Evolutionary conservation across 2,329 filamentous ascomycete species (phyloP).

Genomic region (Tympanopsis confertula): DNA sequence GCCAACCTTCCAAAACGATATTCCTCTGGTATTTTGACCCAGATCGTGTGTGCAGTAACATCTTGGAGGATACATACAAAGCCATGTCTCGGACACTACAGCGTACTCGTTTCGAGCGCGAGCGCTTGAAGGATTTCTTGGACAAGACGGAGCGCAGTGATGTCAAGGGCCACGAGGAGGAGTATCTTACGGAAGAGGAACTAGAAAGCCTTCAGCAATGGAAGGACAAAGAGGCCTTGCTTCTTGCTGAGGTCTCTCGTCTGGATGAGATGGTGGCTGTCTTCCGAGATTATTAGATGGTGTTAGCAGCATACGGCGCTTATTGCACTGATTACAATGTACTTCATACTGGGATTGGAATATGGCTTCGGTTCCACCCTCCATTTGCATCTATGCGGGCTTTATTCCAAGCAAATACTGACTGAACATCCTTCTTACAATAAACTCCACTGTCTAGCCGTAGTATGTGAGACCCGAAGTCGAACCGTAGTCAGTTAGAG

Average conservation of each 20-base stretch:
- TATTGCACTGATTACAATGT: too few relatives aligned
- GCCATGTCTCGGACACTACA: not conserved
- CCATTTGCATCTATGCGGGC: too few relatives aligned
- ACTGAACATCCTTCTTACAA: too few relatives aligned
- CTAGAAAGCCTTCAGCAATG: not conserved
- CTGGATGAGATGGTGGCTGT: not conserved
- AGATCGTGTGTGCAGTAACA: not conserved
- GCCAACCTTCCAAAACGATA: not conserved
- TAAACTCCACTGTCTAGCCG: too few relatives aligned
- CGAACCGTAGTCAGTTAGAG: too few relatives aligned
- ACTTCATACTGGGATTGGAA: too few relatives aligned
- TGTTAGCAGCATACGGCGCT: too few relatives aligned
- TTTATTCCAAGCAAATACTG: too few relatives aligned
- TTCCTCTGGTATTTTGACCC: constrained; percentile 1
- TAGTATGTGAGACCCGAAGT: too few relatives aligned
- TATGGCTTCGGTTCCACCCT: too few relatives aligned
- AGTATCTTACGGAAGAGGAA: not conserved
- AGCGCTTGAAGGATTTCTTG: not conserved
- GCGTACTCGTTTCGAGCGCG: not conserved
- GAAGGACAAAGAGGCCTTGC: not conserved
- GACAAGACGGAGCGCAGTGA: constrained; percentile 1
- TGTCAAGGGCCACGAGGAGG: constrained; percentile 1
- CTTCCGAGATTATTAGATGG: not conserved
- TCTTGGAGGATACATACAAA: constrained; percentile 1
- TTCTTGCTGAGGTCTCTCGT: not conserved